Percentiles rank a stretch among this genome's conserved stretches.
Evolutionary conservation across 805 yeast genomes (phyloP).

Genomic region (Monosporozyma solicola): DNA sequence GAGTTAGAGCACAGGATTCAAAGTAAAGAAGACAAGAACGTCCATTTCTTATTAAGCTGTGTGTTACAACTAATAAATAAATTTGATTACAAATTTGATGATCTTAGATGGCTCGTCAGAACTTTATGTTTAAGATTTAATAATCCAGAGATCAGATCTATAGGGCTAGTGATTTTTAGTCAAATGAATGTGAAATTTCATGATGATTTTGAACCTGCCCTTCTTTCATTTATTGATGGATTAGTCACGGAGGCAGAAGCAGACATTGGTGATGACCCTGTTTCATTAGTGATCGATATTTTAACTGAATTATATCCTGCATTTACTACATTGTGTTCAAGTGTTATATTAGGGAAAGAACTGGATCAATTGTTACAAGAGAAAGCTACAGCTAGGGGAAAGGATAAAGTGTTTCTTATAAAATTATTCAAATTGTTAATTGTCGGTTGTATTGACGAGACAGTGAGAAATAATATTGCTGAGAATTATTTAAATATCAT

Average conservation of each 20-base stretch:
- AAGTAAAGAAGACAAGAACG: conserved; percentile 13
- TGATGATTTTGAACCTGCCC: conserved; percentile 13
- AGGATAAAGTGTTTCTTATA: conserved; percentile 16
- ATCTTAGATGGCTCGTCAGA: conserved; percentile 19
- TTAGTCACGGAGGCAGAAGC: conserved; percentile 22
- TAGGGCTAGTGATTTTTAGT: conserved; percentile 16
- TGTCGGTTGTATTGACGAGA: conserved; percentile 43
- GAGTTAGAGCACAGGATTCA: conserved; percentile 16
- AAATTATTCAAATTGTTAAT: conserved; percentile 33
- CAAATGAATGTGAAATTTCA: conserved; percentile 11
- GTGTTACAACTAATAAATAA: conserved; percentile 22
- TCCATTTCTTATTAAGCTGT: conserved; percentile 15
- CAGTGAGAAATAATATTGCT: conserved; percentile 39
- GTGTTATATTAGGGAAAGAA: conserved; percentile 22
- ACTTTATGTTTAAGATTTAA: conserved; percentile 16
- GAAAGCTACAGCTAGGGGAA: conserved; percentile 11
- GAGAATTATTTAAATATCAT: conserved; percentile 37
- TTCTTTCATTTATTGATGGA: conserved; percentile 14
- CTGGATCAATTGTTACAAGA: conserved; percentile 21
- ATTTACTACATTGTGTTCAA: conserved; percentile 21
- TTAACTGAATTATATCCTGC: conserved; percentile 24
- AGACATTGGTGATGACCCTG: conserved; percentile 17
- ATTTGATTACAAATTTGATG: conserved; percentile 20
- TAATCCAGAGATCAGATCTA: conserved; percentile 14
- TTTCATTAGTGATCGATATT: conserved; percentile 14